A percentile compares a stretch with the other conserved stretches of the same genome.
Evolutionary conservation across 2,329 filamentous ascomycete species (phyloP).

Genomic region (Mariannaea elegans): DNA sequence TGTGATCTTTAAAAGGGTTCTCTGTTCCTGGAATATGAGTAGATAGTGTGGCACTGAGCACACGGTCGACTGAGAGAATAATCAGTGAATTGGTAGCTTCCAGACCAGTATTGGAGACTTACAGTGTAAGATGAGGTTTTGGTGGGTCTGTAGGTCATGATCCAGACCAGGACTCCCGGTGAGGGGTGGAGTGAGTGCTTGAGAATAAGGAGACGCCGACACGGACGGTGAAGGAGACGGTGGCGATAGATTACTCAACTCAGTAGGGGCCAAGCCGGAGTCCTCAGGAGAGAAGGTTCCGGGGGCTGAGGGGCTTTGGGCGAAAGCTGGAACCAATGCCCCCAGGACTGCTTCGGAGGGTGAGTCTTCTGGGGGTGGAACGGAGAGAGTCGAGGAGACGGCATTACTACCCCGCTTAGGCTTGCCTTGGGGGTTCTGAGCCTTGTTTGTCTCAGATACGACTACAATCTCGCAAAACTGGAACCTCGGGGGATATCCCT

Average conservation of each 20-base stretch:
- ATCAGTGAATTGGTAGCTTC: constrained; percentile 4
- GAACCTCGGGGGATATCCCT: constrained; percentile 43
- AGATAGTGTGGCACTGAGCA: constrained; percentile 30
- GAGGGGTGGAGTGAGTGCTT: background rate
- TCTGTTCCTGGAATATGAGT: constrained; percentile 29
- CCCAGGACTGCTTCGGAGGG: background rate
- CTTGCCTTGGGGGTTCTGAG: background rate
- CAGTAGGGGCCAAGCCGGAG: accelerated
- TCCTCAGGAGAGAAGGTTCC: background rate
- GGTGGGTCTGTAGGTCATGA: constrained; percentile 15
- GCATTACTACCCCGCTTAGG: background rate
- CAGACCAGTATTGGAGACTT: background rate
- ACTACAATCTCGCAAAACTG: constrained; percentile 38
- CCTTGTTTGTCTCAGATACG: background rate
- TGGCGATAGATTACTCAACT: background rate
- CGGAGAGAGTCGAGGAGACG: background rate
- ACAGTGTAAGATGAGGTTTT: constrained; percentile 24
- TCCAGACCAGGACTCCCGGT: background rate
- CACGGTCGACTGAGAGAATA: constrained; percentile 26
- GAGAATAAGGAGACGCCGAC: background rate
- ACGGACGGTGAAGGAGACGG: too few relatives aligned
- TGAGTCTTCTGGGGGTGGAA: background rate
- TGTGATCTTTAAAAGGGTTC: constrained; percentile 35
- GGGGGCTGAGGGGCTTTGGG: background rate
- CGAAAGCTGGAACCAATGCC: accelerated